Percentiles rank a stretch among this genome's conserved stretches.
phyloP scores from a whole-genome alignment of 1,284 basidiomycete species.

The Pascua sp. region DNA sequence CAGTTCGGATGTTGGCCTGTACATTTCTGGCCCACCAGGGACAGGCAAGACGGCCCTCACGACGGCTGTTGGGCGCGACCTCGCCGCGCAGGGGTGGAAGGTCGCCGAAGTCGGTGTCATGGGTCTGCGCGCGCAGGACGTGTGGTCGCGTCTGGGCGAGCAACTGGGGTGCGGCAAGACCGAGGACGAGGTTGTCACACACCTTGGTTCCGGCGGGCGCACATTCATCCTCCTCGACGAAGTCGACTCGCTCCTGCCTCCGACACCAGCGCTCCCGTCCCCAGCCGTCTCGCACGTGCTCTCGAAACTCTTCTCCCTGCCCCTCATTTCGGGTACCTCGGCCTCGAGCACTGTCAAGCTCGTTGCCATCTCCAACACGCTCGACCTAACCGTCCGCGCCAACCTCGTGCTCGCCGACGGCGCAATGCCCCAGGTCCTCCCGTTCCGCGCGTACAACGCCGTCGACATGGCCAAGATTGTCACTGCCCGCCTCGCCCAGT shows the following conservation, averaged over 20 bases:
- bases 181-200: conserved; percentile 30
- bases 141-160: conserved; percentile 39
- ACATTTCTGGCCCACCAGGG: conserved; percentile 50
- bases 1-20: conserved; percentile 37
- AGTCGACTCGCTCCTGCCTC: conserved; percentile 48
- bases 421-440: conserved; percentile 38
- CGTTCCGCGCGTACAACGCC: conserved; percentile 46
- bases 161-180: conserved; percentile 33
- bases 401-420: conserved; percentile 40
- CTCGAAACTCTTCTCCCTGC: conserved; percentile 45
- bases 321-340: conserved; percentile 22
- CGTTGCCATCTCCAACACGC: conserved; percentile 49
- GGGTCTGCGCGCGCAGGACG: conserved; percentile 38
- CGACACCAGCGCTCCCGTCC: conserved; percentile 31
- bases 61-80: conserved; percentile 35
- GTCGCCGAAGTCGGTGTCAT: conserved; percentile 47
- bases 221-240: conserved; percentile 49
- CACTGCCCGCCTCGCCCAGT: conserved; percentile 30
- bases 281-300: conserved; percentile 43
- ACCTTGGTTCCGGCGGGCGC: conserved; percentile 17
- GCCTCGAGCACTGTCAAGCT: conserved; percentile 34
- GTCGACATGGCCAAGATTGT: conserved; percentile 47
- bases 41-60: conserved; percentile 51
- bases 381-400: conserved; percentile 48
- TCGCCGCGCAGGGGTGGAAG: conserved; percentile 33